phyloP scores from a whole-genome alignment of 148 eudicot genomes.

The Tetragonia tetragonoides region DNA sequence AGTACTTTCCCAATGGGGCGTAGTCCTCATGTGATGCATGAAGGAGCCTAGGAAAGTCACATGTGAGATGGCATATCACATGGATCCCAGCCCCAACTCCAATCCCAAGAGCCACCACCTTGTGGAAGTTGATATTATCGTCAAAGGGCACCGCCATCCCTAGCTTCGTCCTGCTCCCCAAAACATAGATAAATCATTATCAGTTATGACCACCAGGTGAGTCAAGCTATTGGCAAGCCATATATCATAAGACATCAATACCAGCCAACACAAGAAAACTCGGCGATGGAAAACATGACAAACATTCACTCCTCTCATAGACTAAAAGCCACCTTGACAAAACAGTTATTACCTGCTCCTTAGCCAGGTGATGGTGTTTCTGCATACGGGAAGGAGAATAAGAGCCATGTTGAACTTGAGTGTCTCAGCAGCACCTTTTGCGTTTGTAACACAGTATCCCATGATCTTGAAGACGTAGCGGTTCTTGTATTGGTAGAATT shows the following conservation, averaged over 20 bases:
- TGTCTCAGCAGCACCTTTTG: slow-evolving; percentile 62
- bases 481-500: slow-evolving; percentile 50
- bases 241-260: too few species aligned
- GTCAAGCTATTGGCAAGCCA: too few species aligned
- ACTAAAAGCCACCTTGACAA: background rate
- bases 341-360: slow-evolving; percentile 23
- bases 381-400: slow-evolving; percentile 51
- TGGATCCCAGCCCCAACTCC: slow-evolving; percentile 48
- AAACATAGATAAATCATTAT: background rate
- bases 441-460: slow-evolving; percentile 52
- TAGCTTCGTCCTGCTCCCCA: slow-evolving; percentile 35
- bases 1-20: slow-evolving; percentile 36
- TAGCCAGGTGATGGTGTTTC: slow-evolving; percentile 58
- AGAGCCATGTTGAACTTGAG: slow-evolving; percentile 62
- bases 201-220: background rate
- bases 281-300: too few species aligned
- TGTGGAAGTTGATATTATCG: slow-evolving; percentile 56
- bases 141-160: slow-evolving; percentile 48
- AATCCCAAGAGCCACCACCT: slow-evolving; percentile 48
- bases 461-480: slow-evolving; percentile 48
- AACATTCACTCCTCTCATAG: background rate
- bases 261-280: too few species aligned
- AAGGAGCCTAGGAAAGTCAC: slow-evolving; percentile 54
- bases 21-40: slow-evolving; percentile 41
- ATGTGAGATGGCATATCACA: slow-evolving; percentile 41